Evolutionary conservation across 2,329 filamentous ascomycete species (phyloP), one percentile per base, ranked within the genome.

Genomic region (Berkeleyomyces basicola): DNA sequence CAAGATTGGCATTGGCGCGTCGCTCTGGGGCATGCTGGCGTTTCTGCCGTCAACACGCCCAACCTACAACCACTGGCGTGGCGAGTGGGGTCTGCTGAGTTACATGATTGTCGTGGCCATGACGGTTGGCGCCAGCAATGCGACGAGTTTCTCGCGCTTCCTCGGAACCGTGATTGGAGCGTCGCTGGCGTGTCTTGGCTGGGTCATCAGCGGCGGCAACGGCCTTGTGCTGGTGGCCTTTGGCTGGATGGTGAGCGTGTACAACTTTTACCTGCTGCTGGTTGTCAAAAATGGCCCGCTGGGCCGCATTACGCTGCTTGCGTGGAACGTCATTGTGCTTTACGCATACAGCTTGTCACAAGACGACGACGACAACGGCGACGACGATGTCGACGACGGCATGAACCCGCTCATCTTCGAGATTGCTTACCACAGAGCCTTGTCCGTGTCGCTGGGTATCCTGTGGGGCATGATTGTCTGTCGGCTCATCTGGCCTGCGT

Each of bases 41-140:
- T 99, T 96, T 69, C 80, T 96, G 42, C 81, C 84, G 0, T 76
- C 80, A 7, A 95, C 90, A 2, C 79, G 90, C 61, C 87, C 88
- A 0, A 79, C 87, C 23, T 99, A 96, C 71, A 80, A 84, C 61
- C 86, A 86, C 69, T 97, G 91, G 90, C 81, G 92, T 71, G 92
- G 92, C 39, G 93, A 99, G 78, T 99, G 93, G 93, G 93, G 93
- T 31, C 78, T 99, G 1, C 73, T 99, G 62, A 96, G 90, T 0
- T 97, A 96, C 76, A 97, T 97, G 92, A 84, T 97, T 70, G 93
- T 99, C 33, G 95, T 91, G 71, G 90, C 88, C 44, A 97, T 96
- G 90, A 99, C 92, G 0, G 92, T 96, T 31, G 93, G 93, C 37
- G 90, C 93, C 6, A 89, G 90, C 33, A 99, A 97, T 72, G 96